Evolutionary conservation across 805 yeast genomes (phyloP), one percentile per base, ranked within the genome.

Genomic region (Nakazawaea peltata): DNA sequence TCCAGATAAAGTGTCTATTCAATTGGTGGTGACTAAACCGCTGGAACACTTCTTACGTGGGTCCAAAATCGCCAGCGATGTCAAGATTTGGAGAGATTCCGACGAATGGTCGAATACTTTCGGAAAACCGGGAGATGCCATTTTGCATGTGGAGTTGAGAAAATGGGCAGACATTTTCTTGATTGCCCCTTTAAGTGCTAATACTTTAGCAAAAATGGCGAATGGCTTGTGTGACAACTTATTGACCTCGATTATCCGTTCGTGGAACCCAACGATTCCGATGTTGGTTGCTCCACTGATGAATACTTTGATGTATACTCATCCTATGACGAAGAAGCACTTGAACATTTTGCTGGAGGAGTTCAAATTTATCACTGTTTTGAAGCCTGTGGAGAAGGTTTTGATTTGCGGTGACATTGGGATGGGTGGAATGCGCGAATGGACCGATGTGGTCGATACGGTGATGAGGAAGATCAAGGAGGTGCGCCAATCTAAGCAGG

Each of bases 371-470:
- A 80, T 90, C 43, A 94, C 86, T 45, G 76, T 90, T n/a, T 68
- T 92, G 51, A 81, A 80, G 54, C 98, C 98, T 0, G 86, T 87
- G 17, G 98, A 90, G 56, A 90, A 90, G 57, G 95, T 90, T 77
- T 82, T 51, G 86, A 94, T 38, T 28, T 86, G 88, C 61, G 97
- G 98, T 42, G 97, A 90, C 48, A 87, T 92, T 38, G 97, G 97
- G n/a, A 82, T 92, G 86, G 97, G 98, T 32, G 97, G 98, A 36
- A 92, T 92, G 97, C 81, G 88, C 80, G 97, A 92, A 48, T 86
- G 94, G 76, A 82, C 85, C 54, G 97, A 88, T 54, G 81, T 92
- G 47, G 95, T 87, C 14, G 94, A 87, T 52, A 76, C 77, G 47
- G 69, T 85, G 32, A 94, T 83, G 15, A 66, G 77, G 57, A 81